Base-by-base conservation (phyloP, 2,329 filamentous ascomycete genomes). In the Hyphodiscus sp. region DNA sequence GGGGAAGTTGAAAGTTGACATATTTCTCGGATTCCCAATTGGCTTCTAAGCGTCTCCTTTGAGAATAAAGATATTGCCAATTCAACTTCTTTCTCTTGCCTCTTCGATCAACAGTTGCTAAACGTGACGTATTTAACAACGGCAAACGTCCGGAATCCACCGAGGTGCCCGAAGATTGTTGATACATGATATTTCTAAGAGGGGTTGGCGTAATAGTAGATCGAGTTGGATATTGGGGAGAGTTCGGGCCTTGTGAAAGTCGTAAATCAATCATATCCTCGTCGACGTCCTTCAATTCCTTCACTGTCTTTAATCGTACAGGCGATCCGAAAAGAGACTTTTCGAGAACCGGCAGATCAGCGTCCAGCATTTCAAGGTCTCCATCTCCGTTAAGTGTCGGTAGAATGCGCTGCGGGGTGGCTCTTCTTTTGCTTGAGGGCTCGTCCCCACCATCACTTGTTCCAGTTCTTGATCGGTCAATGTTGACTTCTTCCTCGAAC, bases 1-100 rank as follows among this genome's bases (percentile, higher is more conserved):
- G 90, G 0, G 94, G 94, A 1, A 99, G 79, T 67, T 95, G 90
- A 65, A 97, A 97, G 59, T 91, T 95, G 2, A 78, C 82, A 68
- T 81, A 96, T 54, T 83, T 86, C 3, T 89, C 91, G 19, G 84
- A 79, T 55, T 89, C 83, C 94, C 94, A 99, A 67, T 99, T 97
- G 8, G 86, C 83, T 71, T 99, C 94, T 15, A 99, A 74, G 20
- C 84, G 80, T 52, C 85, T 81, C 56, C 94, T 85, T 75, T 96
- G 89, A 60, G 89, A 89, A 72, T 96, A 99, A 1, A 99, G 76
- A 67, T 94, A 89, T 50, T 91, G 87, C 91, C 92, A 99, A 69
- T 95, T 96, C 47, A 97, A 74, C 63, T 82, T 86, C 54, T 84
- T 66, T 66, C 76, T 65, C 65, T 75, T 58, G 62, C 69, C 18